phyloP scores from a whole-genome alignment of 164 flowering plant species.

The Liquidambar formosana region DNA sequence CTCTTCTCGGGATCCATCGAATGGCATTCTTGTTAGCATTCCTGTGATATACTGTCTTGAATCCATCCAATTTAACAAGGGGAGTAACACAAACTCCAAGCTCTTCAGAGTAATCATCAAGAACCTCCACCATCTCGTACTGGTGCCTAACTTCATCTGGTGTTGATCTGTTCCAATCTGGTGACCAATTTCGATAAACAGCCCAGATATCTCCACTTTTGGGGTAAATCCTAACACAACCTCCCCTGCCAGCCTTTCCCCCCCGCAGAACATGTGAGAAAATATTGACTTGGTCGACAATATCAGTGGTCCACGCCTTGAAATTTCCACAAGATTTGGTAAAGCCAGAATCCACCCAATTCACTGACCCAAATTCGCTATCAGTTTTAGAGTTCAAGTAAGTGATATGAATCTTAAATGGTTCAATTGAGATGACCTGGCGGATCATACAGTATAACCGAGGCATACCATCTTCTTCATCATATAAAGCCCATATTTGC shows the following conservation, averaged over 20 bases:
- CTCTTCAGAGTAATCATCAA: slow-evolving; percentile 70
- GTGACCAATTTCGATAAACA: slow-evolving; percentile 79
- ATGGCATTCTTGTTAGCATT: slow-evolving; percentile 35
- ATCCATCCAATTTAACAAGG: slow-evolving; percentile 64
- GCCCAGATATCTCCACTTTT: slow-evolving; percentile 89
- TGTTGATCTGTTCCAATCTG: slow-evolving; percentile 66
- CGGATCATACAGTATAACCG: slow-evolving; percentile 81
- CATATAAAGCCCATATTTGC: slow-evolving; percentile 95
- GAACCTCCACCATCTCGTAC: slow-evolving; percentile 92
- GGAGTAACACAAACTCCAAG: slow-evolving; percentile 68
- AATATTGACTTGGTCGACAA: slow-evolving; percentile 67
- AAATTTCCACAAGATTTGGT: slow-evolving; percentile 87
- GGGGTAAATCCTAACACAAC: slow-evolving; percentile 70
- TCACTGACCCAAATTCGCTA: slow-evolving; percentile 59
- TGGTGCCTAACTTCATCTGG: slow-evolving; percentile 69
- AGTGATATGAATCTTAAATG: slow-evolving; percentile 73
- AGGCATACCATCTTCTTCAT: slow-evolving; percentile 98
- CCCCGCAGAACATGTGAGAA: slow-evolving; percentile 75
- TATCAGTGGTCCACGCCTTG: slow-evolving; percentile 55
- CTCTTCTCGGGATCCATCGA: slow-evolving; percentile 74
- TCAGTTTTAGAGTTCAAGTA: slow-evolving; percentile 72
- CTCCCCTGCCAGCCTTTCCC: slow-evolving; percentile 72
- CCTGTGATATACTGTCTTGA: slow-evolving; percentile 71
- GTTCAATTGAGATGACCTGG: slow-evolving; percentile 63
- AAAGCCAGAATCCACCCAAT: slow-evolving; percentile 74